Evolutionary conservation across 345 rosid genomes (phyloP), one percentile per base, ranked within the genome.

Genomic region (Moricandia moricandioides): DNA sequence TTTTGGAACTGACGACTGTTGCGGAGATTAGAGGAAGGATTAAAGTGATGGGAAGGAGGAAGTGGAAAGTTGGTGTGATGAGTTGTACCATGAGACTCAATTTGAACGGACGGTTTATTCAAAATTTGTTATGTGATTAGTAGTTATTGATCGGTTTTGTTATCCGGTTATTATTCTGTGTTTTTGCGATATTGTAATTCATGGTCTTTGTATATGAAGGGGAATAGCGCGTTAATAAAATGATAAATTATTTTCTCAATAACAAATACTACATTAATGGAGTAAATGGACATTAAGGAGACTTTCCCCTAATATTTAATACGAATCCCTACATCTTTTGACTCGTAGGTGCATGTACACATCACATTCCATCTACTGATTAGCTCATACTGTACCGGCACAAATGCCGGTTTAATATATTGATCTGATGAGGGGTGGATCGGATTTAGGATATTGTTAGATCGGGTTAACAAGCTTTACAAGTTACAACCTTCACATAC

Each of bases 11-110:
- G 39, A 84, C 16, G 1, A 75, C 80, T 64, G 56, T 75, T 31
- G 91, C 78, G 2, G 57, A 74, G 65, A 5, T 90, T 63, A 72
- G 59, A 11, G 96, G 96, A 14, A 78, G 27, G 24, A 81, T 88
- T 29, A 71, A 59, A 33, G 77, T 78, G 3, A 49, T 78, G 72
- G 77, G 77, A 10, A 78, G 73, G 33, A 72, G 29, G 0, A 60
- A 34, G 37, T 71, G 68, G 81, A 30, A 17, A 5, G 7, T 49
- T 27, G 55, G 73, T 65, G 73, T 58, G 0, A 59, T 78, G 81
- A 72, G 77, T 12, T 78, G 81, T 72, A 78, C 58, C 49, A 78
- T 78, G 81, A 72, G 40, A 37, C 77, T 78, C 1, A 72, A 78
- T 72, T 18, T 78, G 45, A 66, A 54, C 69, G 49, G 45, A 2